phyloP scores from a whole-genome alignment of 2,329 filamentous ascomycete species.

The Diaporthe ilicicola region DNA sequence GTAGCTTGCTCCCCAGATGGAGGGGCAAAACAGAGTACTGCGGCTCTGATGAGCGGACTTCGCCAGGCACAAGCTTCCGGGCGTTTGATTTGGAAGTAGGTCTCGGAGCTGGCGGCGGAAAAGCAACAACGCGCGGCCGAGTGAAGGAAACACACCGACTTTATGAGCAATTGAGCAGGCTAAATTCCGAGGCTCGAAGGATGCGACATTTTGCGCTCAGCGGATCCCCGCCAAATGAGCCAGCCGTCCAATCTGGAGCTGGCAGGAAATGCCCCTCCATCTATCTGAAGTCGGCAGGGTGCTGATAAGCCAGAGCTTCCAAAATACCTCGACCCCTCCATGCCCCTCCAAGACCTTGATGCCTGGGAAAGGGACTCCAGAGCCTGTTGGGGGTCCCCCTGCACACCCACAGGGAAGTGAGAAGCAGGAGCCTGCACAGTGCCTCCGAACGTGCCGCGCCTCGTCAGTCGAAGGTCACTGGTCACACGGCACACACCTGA shows the following conservation, averaged over 20 bases:
- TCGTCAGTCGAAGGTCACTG: slow-evolving; percentile 23
- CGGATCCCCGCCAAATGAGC: slow-evolving; percentile 25
- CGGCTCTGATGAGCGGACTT: not conserved
- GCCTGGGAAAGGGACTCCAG: slow-evolving; percentile 4
- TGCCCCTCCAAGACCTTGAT: slow-evolving; percentile 30
- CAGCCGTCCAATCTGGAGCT: slow-evolving; percentile 27
- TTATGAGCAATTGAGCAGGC: slow-evolving; percentile 28
- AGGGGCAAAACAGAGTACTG: slow-evolving; percentile 11
- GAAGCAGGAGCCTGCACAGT: slow-evolving; percentile 27
- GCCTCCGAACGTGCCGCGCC: slow-evolving; percentile 12
- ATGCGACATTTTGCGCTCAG: slow-evolving; percentile 24
- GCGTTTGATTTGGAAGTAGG: not conserved
- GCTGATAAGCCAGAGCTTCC: slow-evolving; percentile 32
- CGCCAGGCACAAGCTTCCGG: not conserved
- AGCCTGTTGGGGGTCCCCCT: slow-evolving; percentile 1
- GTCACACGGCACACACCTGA: slow-evolving; percentile 20
- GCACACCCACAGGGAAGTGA: not conserved
- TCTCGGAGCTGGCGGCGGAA: not conserved
- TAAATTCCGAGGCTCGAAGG: slow-evolving; percentile 9
- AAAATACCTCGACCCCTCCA: slow-evolving; percentile 29
- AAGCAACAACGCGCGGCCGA: not conserved
- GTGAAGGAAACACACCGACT: slow-evolving; percentile 31
- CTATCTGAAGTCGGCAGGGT: slow-evolving; percentile 23
- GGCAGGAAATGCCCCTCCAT: slow-evolving; percentile 27
- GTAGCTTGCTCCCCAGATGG: not conserved